These are phyloP conservation scores for Hymenoscyphus infarciens DNA, from an alignment of 2,329 filamentous ascomycete species.

Conservation along the genomic window DNA sequence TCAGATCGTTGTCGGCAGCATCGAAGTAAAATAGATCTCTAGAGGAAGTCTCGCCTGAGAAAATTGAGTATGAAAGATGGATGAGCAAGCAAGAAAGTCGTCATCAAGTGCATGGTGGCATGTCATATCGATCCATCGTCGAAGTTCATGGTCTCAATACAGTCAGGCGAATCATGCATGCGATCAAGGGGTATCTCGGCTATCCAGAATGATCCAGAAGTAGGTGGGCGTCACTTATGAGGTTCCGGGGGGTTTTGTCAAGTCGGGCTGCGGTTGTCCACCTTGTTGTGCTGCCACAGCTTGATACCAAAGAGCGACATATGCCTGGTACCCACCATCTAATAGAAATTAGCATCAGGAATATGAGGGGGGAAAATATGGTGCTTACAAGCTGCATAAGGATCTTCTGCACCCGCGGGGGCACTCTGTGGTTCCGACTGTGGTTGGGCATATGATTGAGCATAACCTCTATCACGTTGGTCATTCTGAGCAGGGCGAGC, in stretches of 20 bases:
- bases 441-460: constrained; percentile 41
- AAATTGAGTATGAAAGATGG: constrained; percentile 24
- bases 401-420: constrained; percentile 54
- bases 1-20: constrained; percentile 19
- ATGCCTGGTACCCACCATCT: constrained; percentile 80
- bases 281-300: constrained; percentile 52
- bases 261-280: constrained; percentile 36
- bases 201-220: constrained; percentile 23
- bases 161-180: constrained; percentile 34
- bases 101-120: constrained; percentile 34
- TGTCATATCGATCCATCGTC: constrained; percentile 32
- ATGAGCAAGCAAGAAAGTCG: constrained; percentile 21
- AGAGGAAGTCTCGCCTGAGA: constrained; percentile 10
- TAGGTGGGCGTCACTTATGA: constrained; percentile 32
- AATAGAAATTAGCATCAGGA: constrained; percentile 19
- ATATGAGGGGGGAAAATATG: not conserved
- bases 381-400: constrained; percentile 70
- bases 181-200: constrained; percentile 30
- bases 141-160: constrained; percentile 36
- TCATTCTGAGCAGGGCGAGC: constrained; percentile 47
- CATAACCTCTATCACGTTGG: constrained; percentile 52
- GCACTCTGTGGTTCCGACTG: constrained; percentile 41
- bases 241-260: constrained; percentile 40
- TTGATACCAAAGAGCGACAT: constrained; percentile 77
- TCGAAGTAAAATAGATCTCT: constrained; percentile 10